phyloP scores from a whole-genome alignment of 179 eudicot species.

The Silene coronaria region DNA sequence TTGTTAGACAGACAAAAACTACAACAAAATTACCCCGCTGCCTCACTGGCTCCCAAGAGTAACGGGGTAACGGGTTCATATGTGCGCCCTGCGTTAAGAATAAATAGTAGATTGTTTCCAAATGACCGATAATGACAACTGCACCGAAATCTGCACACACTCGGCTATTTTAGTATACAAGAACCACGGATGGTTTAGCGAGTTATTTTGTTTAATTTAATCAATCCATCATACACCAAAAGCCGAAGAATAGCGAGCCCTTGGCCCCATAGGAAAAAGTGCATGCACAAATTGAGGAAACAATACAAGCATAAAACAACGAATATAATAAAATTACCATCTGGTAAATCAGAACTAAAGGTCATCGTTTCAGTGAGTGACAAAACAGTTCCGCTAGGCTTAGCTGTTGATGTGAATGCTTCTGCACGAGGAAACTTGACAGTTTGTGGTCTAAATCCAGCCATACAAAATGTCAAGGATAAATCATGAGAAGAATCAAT shows the following conservation, averaged over 20 bases:
- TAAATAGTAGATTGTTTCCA: not conserved
- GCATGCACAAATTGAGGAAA: not conserved
- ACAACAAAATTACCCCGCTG: not conserved
- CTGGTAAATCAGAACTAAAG: conserved; percentile 43
- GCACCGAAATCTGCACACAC: not conserved
- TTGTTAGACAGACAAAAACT: conserved; percentile 13
- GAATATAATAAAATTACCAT: conserved; percentile 39
- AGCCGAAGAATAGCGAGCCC: not conserved
- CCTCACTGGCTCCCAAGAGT: too few relatives aligned
- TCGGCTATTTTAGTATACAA: not conserved
- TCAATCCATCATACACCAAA: not conserved
- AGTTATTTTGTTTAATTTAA: not conserved
- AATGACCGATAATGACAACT: not conserved
- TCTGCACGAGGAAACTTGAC: conserved; percentile 85
- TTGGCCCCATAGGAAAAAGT: not conserved
- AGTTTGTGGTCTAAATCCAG: conserved; percentile 59
- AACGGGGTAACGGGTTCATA: too few relatives aligned
- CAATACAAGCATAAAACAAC: not conserved
- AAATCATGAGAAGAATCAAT: conserved; percentile 93
- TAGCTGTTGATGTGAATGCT: conserved; percentile 63
- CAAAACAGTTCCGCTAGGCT: conserved; percentile 61
- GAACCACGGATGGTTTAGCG: not conserved
- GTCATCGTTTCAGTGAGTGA: conserved; percentile 61
- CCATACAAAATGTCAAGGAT: conserved; percentile 49
- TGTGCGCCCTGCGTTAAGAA: too few relatives aligned